phyloP scores from a whole-genome alignment of 1,139 yeast genomes.

The Groenewaldozyma sp. region DNA sequence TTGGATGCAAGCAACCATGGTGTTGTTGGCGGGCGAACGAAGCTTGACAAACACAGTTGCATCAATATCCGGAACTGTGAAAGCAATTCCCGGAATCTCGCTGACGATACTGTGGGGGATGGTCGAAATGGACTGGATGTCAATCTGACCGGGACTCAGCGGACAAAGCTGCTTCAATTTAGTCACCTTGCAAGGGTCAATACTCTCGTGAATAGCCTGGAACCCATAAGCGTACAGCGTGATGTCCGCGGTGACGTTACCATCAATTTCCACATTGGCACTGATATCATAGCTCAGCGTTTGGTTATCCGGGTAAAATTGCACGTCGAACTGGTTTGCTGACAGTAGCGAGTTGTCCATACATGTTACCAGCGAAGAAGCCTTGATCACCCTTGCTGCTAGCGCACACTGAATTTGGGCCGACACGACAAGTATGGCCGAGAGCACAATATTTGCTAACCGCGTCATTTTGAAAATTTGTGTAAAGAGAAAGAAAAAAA shows the following conservation, averaged over 20 bases:
- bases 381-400: constrained; percentile 22
- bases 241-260: constrained; percentile 61
- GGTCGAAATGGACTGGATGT: constrained; percentile 46
- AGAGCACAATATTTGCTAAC: not conserved
- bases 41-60: constrained; percentile 78
- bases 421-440: constrained; percentile 1
- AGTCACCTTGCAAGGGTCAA: constrained; percentile 58
- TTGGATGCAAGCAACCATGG: constrained; percentile 78
- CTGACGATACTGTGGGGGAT: constrained; percentile 38
- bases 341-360: constrained; percentile 83
- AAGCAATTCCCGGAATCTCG: constrained; percentile 73
- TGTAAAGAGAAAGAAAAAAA: not conserved
- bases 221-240: constrained; percentile 78
- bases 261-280: constrained; percentile 71
- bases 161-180: constrained; percentile 58
- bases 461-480: not conserved
- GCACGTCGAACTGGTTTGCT: constrained; percentile 71
- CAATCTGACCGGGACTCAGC: constrained; percentile 75
- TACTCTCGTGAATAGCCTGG: constrained; percentile 43
- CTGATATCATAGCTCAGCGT: constrained; percentile 60
- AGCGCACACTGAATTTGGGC: constrained; percentile 7
- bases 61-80: constrained; percentile 86
- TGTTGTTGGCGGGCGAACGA: constrained; percentile 31
- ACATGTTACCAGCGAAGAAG: constrained; percentile 70
- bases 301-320: constrained; percentile 55